Conservation (phyloP, 345 rosid genomes). For the Pugionium dolabratum region DNA sequence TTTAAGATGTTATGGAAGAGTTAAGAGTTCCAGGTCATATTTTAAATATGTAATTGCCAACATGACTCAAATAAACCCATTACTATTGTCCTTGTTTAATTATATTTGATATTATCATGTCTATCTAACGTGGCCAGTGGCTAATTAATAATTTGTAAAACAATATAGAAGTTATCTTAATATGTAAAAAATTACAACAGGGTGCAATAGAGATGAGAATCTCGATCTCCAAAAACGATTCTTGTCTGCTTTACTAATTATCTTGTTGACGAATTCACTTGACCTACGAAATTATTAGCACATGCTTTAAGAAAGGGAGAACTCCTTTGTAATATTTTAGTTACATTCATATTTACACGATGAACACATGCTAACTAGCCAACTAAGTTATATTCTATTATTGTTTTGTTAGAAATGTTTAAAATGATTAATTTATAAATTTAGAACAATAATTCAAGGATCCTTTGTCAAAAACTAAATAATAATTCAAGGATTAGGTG, state of each 20-base stretch:
- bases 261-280: conserved; percentile 1
- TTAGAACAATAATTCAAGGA: conserved; percentile 28
- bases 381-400: neutral
- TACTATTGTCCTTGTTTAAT: neutral
- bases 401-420: neutral
- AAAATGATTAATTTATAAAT: conserved; percentile 6
- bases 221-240: conserved; percentile 32
- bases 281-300: conserved; percentile 26
- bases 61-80: neutral
- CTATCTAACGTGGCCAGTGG: conserved; percentile 22
- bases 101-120: conserved; percentile 1
- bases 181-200: conserved; percentile 11
- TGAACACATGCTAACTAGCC: conserved; percentile 33
- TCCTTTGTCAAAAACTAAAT: conserved; percentile 2
- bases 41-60: neutral
- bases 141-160: neutral
- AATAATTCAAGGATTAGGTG: conserved; percentile 37
- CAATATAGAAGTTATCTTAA: neutral
- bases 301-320: conserved; percentile 27
- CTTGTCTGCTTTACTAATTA: conserved; percentile 30
- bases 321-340: conserved; percentile 12
- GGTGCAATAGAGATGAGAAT: conserved; percentile 20
- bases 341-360: conserved; percentile 35
- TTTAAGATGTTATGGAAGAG: too few relatives aligned
- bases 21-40: neutral